Percentiles rank a stretch among this genome's conserved stretches.
These are phyloP conservation scores for Carex cristatella DNA, from an alignment of 176 grass and related monocot species.

Conservation along the genomic window DNA sequence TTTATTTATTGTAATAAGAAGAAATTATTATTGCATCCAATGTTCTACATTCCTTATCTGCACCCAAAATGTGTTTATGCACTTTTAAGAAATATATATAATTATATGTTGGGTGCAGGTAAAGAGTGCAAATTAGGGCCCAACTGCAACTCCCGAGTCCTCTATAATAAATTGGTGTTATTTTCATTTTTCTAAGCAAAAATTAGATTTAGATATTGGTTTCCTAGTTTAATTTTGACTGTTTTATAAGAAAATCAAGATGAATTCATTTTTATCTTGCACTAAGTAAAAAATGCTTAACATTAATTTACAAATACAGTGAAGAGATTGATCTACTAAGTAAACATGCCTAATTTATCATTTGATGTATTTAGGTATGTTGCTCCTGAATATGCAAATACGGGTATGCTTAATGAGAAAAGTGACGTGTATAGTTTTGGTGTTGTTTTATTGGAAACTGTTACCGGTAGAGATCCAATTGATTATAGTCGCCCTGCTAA, in stretches of 20 bases:
- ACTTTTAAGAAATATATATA: neutral
- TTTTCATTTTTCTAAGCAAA: neutral
- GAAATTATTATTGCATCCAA: neutral
- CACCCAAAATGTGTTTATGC: neutral
- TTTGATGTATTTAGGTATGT: slow-evolving; percentile 62
- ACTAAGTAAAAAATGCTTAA: neutral
- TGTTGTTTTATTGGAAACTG: slow-evolving; percentile 81
- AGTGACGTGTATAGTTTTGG: slow-evolving; percentile 99
- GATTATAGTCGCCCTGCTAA: slow-evolving; percentile 69
- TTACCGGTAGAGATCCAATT: slow-evolving; percentile 88
- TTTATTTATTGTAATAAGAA: neutral
- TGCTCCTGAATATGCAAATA: slow-evolving; percentile 96
- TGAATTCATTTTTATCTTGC: neutral
- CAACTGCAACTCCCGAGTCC: too few species aligned
- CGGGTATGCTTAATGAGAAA: slow-evolving; percentile 97
- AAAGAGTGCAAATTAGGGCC: too few species aligned
- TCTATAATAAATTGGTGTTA: neutral
- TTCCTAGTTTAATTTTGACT: neutral
- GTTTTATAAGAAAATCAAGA: neutral
- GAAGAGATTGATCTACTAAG: neutral
- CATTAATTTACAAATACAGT: neutral
- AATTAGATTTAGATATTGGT: neutral
- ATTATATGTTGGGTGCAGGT: neutral
- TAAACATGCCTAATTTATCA: slow-evolving; percentile 15
- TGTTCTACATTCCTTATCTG: neutral